Evolutionary conservation across 2,329 filamentous ascomycete genomes (phyloP).

Genomic region (Exophiala oligosperma): DNA sequence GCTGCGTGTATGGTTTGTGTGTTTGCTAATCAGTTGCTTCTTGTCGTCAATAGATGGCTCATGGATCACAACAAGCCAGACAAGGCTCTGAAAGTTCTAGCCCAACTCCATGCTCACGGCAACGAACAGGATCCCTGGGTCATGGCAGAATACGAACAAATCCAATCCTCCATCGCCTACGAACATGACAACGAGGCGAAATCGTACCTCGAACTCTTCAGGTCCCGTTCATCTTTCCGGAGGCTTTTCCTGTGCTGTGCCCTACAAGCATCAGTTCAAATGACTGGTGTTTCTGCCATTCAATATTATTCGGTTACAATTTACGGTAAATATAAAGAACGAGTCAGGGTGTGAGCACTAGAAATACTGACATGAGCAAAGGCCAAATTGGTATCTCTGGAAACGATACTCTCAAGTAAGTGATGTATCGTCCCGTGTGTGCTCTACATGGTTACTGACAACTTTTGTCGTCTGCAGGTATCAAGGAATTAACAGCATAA

Average conservation of each 20-base stretch:
- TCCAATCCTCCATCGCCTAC: constrained; percentile 64
- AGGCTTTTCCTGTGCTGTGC: constrained; percentile 69
- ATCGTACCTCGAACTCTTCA: constrained; percentile 70
- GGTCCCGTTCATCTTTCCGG: constrained; percentile 65
- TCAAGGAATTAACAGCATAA: constrained; percentile 71
- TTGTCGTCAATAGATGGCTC: constrained; percentile 55
- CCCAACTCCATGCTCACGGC: constrained; percentile 68
- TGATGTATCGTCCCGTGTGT: no score
- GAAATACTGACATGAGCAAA: constrained; percentile 57
- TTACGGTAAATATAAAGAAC: constrained; percentile 40
- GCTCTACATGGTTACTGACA: no score
- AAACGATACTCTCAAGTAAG: constrained; percentile 63
- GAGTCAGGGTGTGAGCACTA: not conserved
- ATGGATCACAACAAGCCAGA: constrained; percentile 69
- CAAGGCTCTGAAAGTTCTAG: constrained; percentile 65
- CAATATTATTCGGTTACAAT: constrained; percentile 72
- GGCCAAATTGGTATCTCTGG: constrained; percentile 55
- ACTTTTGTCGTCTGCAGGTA: constrained; percentile 34
- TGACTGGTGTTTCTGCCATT: constrained; percentile 74
- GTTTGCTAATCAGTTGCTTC: not conserved
- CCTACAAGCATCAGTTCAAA: constrained; percentile 70
- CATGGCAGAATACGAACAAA: constrained; percentile 69
- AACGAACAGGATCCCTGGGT: constrained; percentile 68
- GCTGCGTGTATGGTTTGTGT: constrained; percentile 40
- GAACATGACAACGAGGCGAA: constrained; percentile 71